Base-by-base conservation (phyloP, 1,139 yeast genomes). In the Debaryomyces nepalensis region DNA sequence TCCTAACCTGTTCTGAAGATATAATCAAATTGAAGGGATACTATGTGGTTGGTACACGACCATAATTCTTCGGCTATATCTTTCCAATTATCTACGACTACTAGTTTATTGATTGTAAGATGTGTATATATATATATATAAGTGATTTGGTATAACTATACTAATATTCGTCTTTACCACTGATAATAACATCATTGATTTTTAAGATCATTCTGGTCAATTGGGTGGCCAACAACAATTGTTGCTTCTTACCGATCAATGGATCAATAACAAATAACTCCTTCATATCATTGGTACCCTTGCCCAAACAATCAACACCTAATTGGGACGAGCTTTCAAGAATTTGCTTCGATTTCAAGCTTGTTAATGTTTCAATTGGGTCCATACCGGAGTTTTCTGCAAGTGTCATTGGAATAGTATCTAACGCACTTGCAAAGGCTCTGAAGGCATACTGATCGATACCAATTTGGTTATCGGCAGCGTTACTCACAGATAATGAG, bases 401-500 rank as follows among this genome's bases (percentile, higher is more conserved):
- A 56, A 95, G 77, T 4, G 96, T 87, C 86, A 90, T 85, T 48
- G 98, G 98, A 48, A 93, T 85, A 39, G 84, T 80, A 63, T 93
- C 99, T 58, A 93, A 73, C 11, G 99, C 99, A 49, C 78, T 77
- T 5, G 98, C 79, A 64, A 93, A 95, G 0, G 97, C 96, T 61
- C 97, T 82, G 81, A 93, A 90, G 1, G 98, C 98, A 64, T 93
- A 93, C 70, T 93, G 99, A 60, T 91, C 98, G 53, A 93, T 91
- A 46, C 98, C 98, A 57, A 82, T 84, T 66, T 88, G 95, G 59
- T 81, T 82, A 64, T 91, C 97, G 29, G 98, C 98, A 50, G 87
- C 96, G 40, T 85, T 89, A 43, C 91, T 78, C 14, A 95, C 97
- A 8, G 96, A 95, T 52, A 93, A 70, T 11, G 98, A 90, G 71